Conservation (phyloP, 2,329 filamentous ascomycete species). For the Neofusicoccum cordaticola region DNA sequence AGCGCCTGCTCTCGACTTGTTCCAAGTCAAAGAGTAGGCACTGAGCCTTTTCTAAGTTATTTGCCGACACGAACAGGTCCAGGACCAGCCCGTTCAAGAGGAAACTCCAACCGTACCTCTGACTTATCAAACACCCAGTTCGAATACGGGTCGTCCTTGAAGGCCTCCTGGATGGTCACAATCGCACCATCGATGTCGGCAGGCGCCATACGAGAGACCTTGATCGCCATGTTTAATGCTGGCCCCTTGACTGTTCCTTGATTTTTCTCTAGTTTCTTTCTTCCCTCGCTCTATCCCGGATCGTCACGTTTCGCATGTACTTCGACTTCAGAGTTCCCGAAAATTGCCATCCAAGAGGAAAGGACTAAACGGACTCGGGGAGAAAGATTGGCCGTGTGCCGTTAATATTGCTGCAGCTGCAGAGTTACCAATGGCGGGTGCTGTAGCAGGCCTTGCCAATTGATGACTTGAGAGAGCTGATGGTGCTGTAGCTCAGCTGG, state of each 20-base stretch:
- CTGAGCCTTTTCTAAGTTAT: no score
- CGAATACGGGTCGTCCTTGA: conserved; percentile 66
- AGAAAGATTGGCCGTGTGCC: not conserved
- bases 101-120: conserved; percentile 42
- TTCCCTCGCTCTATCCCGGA: not conserved
- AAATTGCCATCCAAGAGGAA: not conserved
- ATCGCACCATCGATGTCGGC: conserved; percentile 63
- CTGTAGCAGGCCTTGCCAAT: no score
- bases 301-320: not conserved
- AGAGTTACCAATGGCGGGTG: no score
- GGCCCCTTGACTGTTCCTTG: not conserved
- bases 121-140: conserved; percentile 61
- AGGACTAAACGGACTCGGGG: not conserved
- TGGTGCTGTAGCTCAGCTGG: no score
- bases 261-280: no score
- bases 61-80: no score
- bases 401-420: no score
- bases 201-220: conserved; percentile 55
- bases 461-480: no score
- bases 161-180: conserved; percentile 64
- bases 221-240: conserved; percentile 42
- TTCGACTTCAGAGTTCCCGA: not conserved
- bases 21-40: not conserved
- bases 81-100: not conserved
- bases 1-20: no score